Base-by-base conservation (phyloP, 2,329 filamentous ascomycete genomes). In the Clonostachys sp. region DNA sequence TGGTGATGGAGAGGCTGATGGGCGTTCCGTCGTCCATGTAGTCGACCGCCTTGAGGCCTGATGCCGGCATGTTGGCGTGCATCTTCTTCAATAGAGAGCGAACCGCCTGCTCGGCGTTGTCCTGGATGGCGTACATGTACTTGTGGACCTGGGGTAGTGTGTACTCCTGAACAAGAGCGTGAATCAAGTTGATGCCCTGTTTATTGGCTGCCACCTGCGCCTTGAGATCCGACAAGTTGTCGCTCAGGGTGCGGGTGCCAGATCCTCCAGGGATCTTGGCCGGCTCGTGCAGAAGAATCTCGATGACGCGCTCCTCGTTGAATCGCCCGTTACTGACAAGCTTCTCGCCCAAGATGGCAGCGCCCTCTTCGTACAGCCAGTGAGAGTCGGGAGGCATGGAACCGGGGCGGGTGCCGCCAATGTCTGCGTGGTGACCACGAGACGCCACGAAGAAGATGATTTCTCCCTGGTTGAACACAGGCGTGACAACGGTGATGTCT, bases 11-110 rank as follows among this genome's bases (percentile, higher is more conserved):
- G 6, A 95, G 77, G 44, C 77, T 73, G 57, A 95, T 94, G 0
- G 87, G 86, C 12, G 81, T 86, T 34, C 89, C 89, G 57, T 95
- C 89, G 61, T 95, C 90, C 87, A 95, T 94, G 69, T 84, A 89
- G 60, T 33, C 81, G 6, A 55, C 47, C 3, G 66, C 65, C 10
- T 47, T 42, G 5, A 69, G 54, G 9, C 52, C 48, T 33, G 50
- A 47, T 1, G 52, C 50, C 9, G 49, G 51, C 33, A 47, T 49
- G 18, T 50, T 51, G 34, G 50, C 47, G 4, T 81, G 77, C n/a
- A 92, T 84, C 4, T 80, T 73, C 58, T 86, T 89, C 20, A 95
- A 73, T 6, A 95, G 74, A 45, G 79, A 80, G 17, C 87, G 80
- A 0, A 95, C 90, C 34, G 84, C 86, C 2, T 81, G 72, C 56